phyloP scores from a whole-genome alignment of 805 yeast species.

The Candida tallmaniae region DNA sequence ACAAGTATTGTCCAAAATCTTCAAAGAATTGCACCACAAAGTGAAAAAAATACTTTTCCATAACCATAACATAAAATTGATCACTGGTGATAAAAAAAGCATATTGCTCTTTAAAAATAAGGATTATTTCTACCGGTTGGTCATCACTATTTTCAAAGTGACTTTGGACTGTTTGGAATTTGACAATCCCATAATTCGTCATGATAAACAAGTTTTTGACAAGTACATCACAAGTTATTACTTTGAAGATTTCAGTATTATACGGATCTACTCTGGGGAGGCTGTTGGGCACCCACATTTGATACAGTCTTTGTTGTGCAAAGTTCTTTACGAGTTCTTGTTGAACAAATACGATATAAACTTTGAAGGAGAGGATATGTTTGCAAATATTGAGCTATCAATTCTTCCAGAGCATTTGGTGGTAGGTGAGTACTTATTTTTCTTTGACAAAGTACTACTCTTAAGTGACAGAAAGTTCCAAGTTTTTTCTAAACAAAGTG shows the following conservation, averaged over 20 bases:
- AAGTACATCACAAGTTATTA: conserved; percentile 5
- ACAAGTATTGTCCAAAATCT: conserved; percentile 4
- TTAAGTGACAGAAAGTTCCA: background rate
- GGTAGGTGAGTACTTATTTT: conserved; percentile 7
- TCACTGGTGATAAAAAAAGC: conserved; percentile 2
- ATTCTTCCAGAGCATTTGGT: conserved; percentile 7
- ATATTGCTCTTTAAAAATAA: conserved; percentile 4
- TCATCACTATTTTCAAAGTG: conserved; percentile 3
- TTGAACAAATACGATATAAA: conserved; percentile 6
- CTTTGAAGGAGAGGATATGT: conserved; percentile 2
- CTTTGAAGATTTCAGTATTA: conserved; percentile 19
- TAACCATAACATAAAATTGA: conserved; percentile 2
- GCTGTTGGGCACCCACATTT: conserved; percentile 16
- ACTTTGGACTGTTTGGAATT: conserved; percentile 5
- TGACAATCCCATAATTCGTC: conserved; percentile 5
- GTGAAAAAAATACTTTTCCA: conserved; percentile 7
- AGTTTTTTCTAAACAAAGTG: conserved; percentile 7
- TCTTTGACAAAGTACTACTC: conserved; percentile 4
- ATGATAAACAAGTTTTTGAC: conserved; percentile 3
- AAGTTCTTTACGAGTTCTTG: conserved; percentile 15
- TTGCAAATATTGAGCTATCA: conserved; percentile 1
- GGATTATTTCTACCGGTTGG: conserved; percentile 3
- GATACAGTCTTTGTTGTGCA: conserved; percentile 14
- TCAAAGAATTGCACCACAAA: conserved; percentile 3
- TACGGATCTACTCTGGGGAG: conserved; percentile 18